Evolutionary conservation across 805 yeast genomes (phyloP).

Genomic region (Candida manassasensis): DNA sequence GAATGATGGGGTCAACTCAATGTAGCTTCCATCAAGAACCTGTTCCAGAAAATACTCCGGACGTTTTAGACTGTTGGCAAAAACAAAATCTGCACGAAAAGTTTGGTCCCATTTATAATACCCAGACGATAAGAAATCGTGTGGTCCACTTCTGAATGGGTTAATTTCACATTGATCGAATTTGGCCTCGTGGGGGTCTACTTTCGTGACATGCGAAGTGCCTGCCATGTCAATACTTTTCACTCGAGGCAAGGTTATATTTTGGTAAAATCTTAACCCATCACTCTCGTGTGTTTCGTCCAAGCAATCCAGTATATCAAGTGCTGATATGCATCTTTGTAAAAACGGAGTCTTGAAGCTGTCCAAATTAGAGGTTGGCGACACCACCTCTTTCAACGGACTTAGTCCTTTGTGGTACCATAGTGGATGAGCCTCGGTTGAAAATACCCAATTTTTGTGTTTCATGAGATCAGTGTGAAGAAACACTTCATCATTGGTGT

Average conservation of each 20-base stretch:
- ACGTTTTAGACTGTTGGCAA: constrained; percentile 33
- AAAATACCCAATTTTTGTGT: constrained; percentile 52
- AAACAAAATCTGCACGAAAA: constrained; percentile 42
- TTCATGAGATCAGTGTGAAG: constrained; percentile 30
- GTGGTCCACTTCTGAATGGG: constrained; percentile 14
- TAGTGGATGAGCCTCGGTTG: constrained; percentile 91
- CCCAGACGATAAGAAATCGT: constrained; percentile 30
- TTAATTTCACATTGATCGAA: constrained; percentile 28
- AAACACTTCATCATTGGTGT: constrained; percentile 48
- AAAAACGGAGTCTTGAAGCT: constrained; percentile 4
- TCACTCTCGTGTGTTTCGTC: constrained; percentile 2
- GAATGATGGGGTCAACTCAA: constrained; percentile 28
- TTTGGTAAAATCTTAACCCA: constrained; percentile 10
- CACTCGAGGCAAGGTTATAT: constrained; percentile 13
- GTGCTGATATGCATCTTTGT: constrained; percentile 3
- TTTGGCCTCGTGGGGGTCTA: constrained; percentile 14
- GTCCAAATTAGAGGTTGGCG: neutral
- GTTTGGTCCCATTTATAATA: constrained; percentile 35
- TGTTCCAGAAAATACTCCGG: constrained; percentile 33
- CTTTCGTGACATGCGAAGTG: constrained; percentile 7
- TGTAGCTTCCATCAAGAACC: constrained; percentile 19
- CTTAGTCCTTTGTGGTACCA: constrained; percentile 49
- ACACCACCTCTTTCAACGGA: constrained; percentile 6
- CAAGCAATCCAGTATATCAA: constrained; percentile 1
- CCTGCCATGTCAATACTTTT: constrained; percentile 11